Evolutionary conservation across 345 rosid species (phyloP).

Genomic region (Pistacia atlantica): DNA sequence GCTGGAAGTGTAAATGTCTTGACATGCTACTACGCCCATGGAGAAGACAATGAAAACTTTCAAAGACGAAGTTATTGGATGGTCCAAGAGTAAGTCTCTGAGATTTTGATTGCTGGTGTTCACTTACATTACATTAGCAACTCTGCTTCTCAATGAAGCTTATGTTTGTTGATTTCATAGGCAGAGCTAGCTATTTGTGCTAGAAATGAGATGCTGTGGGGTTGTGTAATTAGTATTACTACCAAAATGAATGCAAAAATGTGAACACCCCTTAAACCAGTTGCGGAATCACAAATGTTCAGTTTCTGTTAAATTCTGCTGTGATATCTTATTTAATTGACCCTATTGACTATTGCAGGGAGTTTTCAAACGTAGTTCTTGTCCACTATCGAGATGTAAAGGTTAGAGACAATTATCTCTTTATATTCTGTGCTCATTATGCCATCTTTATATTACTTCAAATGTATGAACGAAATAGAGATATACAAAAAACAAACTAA

Average conservation of each 20-base stretch:
- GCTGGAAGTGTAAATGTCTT: slow-evolving; percentile 89
- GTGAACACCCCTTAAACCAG: too few species aligned
- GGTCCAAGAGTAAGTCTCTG: slow-evolving; percentile 89
- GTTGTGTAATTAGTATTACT: too few species aligned
- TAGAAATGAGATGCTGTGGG: too few species aligned
- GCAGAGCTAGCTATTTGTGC: too few species aligned
- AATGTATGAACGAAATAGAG: too few species aligned
- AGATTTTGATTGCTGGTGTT: slow-evolving; percentile 9
- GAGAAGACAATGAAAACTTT: slow-evolving; percentile 27
- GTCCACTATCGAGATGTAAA: slow-evolving; percentile 92
- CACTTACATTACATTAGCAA: background rate
- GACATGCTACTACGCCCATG: slow-evolving; percentile 93
- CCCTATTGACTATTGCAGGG: slow-evolving; percentile 48
- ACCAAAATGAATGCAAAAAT: too few species aligned
- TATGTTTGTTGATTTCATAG: too few species aligned
- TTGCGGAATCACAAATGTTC: slow-evolving; percentile 10
- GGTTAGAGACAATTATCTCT: slow-evolving; percentile 37
- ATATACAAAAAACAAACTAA: too few species aligned
- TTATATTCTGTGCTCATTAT: too few species aligned
- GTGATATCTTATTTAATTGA: slow-evolving; percentile 15
- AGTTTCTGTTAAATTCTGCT: background rate
- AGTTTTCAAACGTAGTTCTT: slow-evolving; percentile 77
- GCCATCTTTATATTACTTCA: too few species aligned
- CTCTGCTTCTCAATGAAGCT: too few species aligned
- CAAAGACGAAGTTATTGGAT: slow-evolving; percentile 97